Evolutionary conservation across 2,329 filamentous ascomycete genomes (phyloP), one percentile per base, ranked within the genome.

Genomic region (Fragosphaeria purpurea): DNA sequence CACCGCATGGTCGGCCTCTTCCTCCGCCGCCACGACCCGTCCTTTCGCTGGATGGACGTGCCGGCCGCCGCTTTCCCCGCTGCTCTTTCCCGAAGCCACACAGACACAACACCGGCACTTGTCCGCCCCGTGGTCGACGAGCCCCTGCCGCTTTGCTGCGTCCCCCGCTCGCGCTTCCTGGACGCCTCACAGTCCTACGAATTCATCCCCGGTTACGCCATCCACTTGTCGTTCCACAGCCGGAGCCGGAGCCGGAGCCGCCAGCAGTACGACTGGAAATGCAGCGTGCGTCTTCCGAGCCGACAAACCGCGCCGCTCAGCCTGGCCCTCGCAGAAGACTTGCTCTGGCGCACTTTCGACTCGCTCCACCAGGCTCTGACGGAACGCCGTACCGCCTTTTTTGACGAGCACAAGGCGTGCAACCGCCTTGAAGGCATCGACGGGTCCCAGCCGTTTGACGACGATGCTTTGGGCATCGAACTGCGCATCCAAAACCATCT

Each of bases 1-100:
- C 73, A 78, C 57, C 66, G 70, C 49, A 74, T 75, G 57, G 58
- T 79, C 52, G 74, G 71, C 11, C 63, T 75, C 7, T 79, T 76
- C 54, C 59, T 79, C 11, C 65, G 68, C 44, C 67, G 66, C 39
- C 73, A 78, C 53, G 75, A 79, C 59, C 61, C 67, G n/a, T 64
- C 62, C 22, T 78, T 77, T 56, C 62, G 63, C 41, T 77, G 73
- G 74, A 64, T 69, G 31, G 65, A 71, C 38, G 64, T 67, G 5
- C 65, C 70, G 3, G 12, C 31, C 42, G 58, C 46, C 38, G 9
- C 13, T 2, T 38, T 43, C 11, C 48, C 41, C 30, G 41, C 50
- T 6, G 48, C 44, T 3, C 39, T 35, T 9, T 22, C 22, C 22
- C 22, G 22, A 22, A 22, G 22, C 22, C 22, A 2, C 22, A 22